Percentiles rank a stretch among this genome's conserved stretches.
These are phyloP conservation scores for Cordyceps tenuipes DNA, from an alignment of 2,329 filamentous ascomycete species.

Conservation along the genomic window DNA sequence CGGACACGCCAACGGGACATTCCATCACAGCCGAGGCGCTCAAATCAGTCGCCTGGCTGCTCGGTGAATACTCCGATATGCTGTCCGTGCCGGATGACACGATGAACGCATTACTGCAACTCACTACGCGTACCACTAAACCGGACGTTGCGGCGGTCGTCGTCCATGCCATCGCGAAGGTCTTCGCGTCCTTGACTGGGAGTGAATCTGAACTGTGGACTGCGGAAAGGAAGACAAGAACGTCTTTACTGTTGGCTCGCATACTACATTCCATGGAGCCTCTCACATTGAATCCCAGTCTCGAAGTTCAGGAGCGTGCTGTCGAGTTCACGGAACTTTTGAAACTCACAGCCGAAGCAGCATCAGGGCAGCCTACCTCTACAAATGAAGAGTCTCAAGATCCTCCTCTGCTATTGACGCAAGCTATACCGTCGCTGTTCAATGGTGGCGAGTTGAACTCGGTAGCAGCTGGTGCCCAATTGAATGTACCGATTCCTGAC, in stretches of 20 bases:
- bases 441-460: slow-evolving; percentile 84
- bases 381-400: slow-evolving; percentile 50
- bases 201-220: slow-evolving; percentile 62
- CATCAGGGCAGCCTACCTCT: slow-evolving; percentile 54
- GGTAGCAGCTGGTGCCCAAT: slow-evolving; percentile 73
- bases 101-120: slow-evolving; percentile 65
- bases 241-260: slow-evolving; percentile 69
- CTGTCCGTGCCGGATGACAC: slow-evolving; percentile 63
- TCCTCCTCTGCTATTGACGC: slow-evolving; percentile 75
- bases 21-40: slow-evolving; percentile 57
- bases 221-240: slow-evolving; percentile 61
- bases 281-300: slow-evolving; percentile 68
- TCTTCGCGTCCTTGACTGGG: slow-evolving; percentile 66
- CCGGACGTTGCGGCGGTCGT: slow-evolving; percentile 67
- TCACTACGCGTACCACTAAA: slow-evolving; percentile 46
- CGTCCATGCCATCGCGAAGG: slow-evolving; percentile 76
- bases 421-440: slow-evolving; percentile 85
- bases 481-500: slow-evolving; percentile 72
- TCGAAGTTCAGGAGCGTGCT: slow-evolving; percentile 91
- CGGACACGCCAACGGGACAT: slow-evolving; percentile 46
- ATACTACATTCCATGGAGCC: slow-evolving; percentile 76
- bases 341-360: slow-evolving; percentile 77
- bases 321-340: slow-evolving; percentile 89
- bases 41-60: slow-evolving; percentile 71
- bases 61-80: slow-evolving; percentile 77